Evolutionary conservation across 1,139 yeast genomes (phyloP).

Genomic region (Suhomyces taliae): DNA sequence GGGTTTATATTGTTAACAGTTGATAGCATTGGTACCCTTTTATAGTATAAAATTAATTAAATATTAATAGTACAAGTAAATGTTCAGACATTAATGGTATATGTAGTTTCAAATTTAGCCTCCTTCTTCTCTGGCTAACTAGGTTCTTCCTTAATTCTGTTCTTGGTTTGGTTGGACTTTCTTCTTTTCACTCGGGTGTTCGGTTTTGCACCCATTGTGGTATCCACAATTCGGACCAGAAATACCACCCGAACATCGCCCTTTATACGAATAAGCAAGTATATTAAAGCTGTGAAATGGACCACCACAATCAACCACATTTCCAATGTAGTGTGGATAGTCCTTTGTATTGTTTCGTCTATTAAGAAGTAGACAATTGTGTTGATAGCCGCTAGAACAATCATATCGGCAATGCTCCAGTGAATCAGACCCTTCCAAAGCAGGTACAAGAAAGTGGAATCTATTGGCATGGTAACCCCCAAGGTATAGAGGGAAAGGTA

Average conservation of each 20-base stretch:
- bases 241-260: background rate
- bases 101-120: too few relatives aligned
- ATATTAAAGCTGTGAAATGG: background rate
- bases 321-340: background rate
- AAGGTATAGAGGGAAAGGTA: background rate
- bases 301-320: background rate
- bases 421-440: background rate
- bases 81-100: too few relatives aligned
- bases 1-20: too few relatives aligned
- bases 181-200: too few relatives aligned
- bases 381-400: background rate
- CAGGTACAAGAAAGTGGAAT: background rate
- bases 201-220: too few relatives aligned
- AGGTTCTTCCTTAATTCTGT: too few relatives aligned
- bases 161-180: too few relatives aligned
- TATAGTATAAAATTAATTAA: too few relatives aligned
- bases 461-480: constrained; percentile 1
- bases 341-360: background rate
- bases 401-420: background rate
- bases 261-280: background rate
- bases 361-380: background rate
- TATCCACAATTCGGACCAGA: background rate
- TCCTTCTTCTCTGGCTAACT: too few relatives aligned
- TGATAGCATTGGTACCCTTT: too few relatives aligned
- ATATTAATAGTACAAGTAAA: too few relatives aligned